Conservation (phyloP, 1,139 yeast genomes). For the Magnusiomyces ingens region DNA sequence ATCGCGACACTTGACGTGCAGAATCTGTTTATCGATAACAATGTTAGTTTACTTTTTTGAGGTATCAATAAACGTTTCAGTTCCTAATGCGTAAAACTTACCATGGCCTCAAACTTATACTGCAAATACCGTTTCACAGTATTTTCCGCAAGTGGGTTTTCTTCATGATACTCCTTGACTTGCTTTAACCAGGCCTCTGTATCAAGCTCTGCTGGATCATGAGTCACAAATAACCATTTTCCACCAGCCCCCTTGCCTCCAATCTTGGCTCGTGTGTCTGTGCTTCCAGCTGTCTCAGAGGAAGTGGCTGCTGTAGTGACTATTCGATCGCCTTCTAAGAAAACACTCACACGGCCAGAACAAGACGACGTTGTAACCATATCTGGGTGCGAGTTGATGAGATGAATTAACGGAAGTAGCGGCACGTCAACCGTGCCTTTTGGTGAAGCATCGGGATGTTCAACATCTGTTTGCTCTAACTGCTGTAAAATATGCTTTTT, state of each 20-base stretch:
- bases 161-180: conserved; percentile 16
- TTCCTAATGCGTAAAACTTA: not conserved
- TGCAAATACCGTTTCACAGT: conserved; percentile 47
- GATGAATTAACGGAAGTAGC: conserved; percentile 62
- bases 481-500: conserved; percentile 52
- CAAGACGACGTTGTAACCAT: conserved; percentile 87
- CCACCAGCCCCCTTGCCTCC: conserved; percentile 90
- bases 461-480: conserved; percentile 40
- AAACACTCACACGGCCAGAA: conserved; percentile 79
- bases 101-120: conserved; percentile 74
- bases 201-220: conserved; percentile 45
- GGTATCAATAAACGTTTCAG: no score
- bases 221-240: conserved; percentile 77
- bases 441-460: conserved; percentile 65
- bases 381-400: conserved; percentile 55
- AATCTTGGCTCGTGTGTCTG: conserved; percentile 35
- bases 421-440: conserved; percentile 73
- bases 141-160: not conserved
- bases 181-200: conserved; percentile 43
- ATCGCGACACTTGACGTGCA: conserved; percentile 75
- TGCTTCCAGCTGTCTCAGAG: conserved; percentile 16
- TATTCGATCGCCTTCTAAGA: conserved; percentile 50
- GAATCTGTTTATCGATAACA: conserved; percentile 33
- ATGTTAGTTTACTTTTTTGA: no score
- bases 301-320: conserved; percentile 16